Percentiles rank a stretch among this genome's conserved stretches.
Conservation (phyloP, 1,284 basidiomycete species). For the Lentinus polychrous region DNA sequence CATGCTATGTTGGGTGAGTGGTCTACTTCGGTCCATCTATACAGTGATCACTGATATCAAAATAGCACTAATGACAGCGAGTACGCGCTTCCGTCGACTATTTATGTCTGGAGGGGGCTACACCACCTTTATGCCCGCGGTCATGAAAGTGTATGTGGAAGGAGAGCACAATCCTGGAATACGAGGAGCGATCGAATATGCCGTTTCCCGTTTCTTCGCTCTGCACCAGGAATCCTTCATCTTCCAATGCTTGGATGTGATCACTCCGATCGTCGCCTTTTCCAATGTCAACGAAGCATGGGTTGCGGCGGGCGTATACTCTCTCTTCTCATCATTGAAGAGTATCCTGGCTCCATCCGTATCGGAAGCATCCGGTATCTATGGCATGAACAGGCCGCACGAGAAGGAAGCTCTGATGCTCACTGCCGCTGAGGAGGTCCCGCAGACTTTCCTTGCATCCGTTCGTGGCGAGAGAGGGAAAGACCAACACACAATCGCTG, state of each 20-base stretch:
- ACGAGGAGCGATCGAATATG: slow-evolving; percentile 65
- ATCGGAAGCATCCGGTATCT: slow-evolving; percentile 61
- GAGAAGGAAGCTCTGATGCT: slow-evolving; percentile 70
- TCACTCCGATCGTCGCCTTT: slow-evolving; percentile 48
- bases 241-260: slow-evolving; percentile 65
- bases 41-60: slow-evolving; percentile 5
- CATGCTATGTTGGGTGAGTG: slow-evolving; percentile 63
- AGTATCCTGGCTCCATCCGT: slow-evolving; percentile 30
- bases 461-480: slow-evolving; percentile 32
- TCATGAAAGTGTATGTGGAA: slow-evolving; percentile 64
- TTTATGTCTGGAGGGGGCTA: slow-evolving; percentile 71
- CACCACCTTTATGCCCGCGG: slow-evolving; percentile 61
- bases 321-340: slow-evolving; percentile 50
- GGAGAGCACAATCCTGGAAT: slow-evolving; percentile 49
- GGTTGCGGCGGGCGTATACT: slow-evolving; percentile 45
- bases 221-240: slow-evolving; percentile 72
- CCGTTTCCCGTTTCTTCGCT: slow-evolving; percentile 66
- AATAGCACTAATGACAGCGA: slow-evolving; percentile 60
- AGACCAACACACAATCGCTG: slow-evolving; percentile 19
- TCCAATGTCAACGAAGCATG: slow-evolving; percentile 41
- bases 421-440: slow-evolving; percentile 60
- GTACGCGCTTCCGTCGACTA: slow-evolving; percentile 69
- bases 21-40: neutral
- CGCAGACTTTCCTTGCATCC: slow-evolving; percentile 53
- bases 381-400: slow-evolving; percentile 56